Evolutionary conservation across 2,329 filamentous ascomycete species (phyloP).

Genomic region (Trichoderma lentiforme): DNA sequence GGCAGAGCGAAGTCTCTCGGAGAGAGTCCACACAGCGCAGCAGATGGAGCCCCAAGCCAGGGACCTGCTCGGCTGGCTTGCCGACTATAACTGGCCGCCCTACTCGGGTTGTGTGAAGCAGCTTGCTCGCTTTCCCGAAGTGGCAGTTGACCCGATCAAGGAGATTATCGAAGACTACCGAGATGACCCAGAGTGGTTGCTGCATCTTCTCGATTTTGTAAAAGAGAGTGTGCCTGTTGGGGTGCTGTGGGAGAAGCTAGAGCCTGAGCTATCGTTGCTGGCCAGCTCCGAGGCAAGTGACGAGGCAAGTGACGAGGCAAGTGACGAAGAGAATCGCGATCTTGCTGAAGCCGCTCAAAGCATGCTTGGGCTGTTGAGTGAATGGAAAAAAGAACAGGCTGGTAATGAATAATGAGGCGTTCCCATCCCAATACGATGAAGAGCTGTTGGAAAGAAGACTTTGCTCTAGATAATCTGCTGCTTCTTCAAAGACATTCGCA

Average conservation of each 20-base stretch:
- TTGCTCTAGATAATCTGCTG: background rate
- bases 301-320: background rate
- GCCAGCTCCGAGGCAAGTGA: background rate
- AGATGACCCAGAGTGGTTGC: constrained; percentile 6
- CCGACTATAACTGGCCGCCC: constrained; percentile 15
- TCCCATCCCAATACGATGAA: background rate
- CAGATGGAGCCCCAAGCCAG: constrained; percentile 6
- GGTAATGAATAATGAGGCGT: background rate
- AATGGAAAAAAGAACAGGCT: background rate
- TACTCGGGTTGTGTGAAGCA: background rate
- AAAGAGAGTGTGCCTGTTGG: constrained; percentile 2
- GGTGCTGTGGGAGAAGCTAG: background rate
- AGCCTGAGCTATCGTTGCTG: background rate
- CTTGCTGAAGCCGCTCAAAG: background rate
- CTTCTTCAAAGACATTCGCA: background rate
- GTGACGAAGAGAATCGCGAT: background rate
- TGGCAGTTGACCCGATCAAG: constrained; percentile 5
- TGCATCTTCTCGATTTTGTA: constrained; percentile 4
- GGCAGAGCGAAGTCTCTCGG: background rate
- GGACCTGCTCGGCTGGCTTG: constrained; percentile 9
- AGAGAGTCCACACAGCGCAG: background rate
- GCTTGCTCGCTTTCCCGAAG: constrained; percentile 15
- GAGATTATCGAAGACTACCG: background rate
- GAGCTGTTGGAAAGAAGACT: background rate
- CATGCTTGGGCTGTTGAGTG: background rate